A percentile compares a stretch with the other conserved stretches of the same genome.
Evolutionary conservation across 1,139 yeast species (phyloP).

Genomic region (Geotrichum fermentans): DNA sequence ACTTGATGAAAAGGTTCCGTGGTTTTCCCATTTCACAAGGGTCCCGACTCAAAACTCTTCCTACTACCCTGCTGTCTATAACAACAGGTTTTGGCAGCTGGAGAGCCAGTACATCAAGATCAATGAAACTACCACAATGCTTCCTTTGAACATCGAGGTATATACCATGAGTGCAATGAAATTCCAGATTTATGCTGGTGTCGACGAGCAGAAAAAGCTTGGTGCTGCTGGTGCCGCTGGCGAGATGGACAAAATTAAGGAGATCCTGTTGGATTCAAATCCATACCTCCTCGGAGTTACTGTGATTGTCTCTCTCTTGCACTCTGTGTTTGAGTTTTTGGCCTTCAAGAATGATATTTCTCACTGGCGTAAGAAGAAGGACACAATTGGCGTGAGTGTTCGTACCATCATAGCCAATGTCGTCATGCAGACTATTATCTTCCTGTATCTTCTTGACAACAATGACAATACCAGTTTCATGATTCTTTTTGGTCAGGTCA

Average conservation of each 20-base stretch:
- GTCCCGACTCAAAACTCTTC: slow-evolving; percentile 1
- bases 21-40: slow-evolving; percentile 11
- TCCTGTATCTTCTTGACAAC: slow-evolving; percentile 39
- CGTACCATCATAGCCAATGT: slow-evolving; percentile 42
- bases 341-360: slow-evolving; percentile 42
- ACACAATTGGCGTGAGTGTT: slow-evolving; percentile 41
- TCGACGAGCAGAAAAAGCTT: slow-evolving; percentile 33
- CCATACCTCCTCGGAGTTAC: slow-evolving; percentile 38
- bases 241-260: slow-evolving; percentile 39
- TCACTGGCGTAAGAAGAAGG: slow-evolving; percentile 41
- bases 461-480: slow-evolving; percentile 41
- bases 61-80: slow-evolving; percentile 36
- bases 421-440: slow-evolving; percentile 40
- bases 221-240: slow-evolving; percentile 28
- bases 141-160: slow-evolving; percentile 34
- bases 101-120: slow-evolving; percentile 37
- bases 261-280: slow-evolving; percentile 39
- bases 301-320: slow-evolving; percentile 37
- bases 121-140: slow-evolving; percentile 28
- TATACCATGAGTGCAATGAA: slow-evolving; percentile 34
- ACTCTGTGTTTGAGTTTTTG: slow-evolving; percentile 39
- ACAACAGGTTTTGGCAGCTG: slow-evolving; percentile 41
- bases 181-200: slow-evolving; percentile 33
- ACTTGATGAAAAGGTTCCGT: slow-evolving; percentile 5
- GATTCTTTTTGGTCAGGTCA: slow-evolving; percentile 40